Evolutionary conservation across 306 rosid species (phyloP).

Genomic region (Vigna mungo): DNA sequence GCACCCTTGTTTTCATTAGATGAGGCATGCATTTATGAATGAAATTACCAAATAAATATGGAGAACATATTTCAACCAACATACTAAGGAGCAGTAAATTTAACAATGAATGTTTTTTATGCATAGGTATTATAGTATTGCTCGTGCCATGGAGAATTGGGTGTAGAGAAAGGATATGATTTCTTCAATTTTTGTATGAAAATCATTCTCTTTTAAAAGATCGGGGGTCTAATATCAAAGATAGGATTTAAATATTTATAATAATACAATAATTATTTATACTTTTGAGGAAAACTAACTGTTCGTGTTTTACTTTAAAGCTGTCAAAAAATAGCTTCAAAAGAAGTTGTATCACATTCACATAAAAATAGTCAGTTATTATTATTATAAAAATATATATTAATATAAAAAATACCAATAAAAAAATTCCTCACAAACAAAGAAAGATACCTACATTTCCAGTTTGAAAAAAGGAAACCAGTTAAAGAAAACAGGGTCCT

Average conservation of each 20-base stretch:
- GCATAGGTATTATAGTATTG: no score
- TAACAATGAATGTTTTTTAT: no score
- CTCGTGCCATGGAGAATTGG: no score
- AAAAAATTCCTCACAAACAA: slow-evolving; percentile 14
- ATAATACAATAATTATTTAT: neutral
- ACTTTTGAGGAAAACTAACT: neutral
- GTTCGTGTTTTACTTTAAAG: neutral
- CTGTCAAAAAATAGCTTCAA: neutral
- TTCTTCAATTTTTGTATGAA: no score
- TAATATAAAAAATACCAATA: slow-evolving; percentile 21
- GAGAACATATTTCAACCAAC: no score
- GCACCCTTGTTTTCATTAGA: slow-evolving; percentile 14
- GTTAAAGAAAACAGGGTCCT: slow-evolving; percentile 37
- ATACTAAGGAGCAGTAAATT: no score
- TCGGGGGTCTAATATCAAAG: neutral
- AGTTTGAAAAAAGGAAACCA: slow-evolving; percentile 30
- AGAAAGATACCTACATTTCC: neutral
- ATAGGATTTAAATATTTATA: neutral
- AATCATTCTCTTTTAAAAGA: neutral
- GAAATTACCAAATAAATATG: no score
- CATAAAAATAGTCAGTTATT: neutral
- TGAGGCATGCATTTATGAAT: neutral
- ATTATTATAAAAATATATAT: neutral
- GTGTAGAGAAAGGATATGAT: no score
- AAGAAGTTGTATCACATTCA: neutral